Evolutionary conservation across 2,329 filamentous ascomycete species (phyloP), one percentile per base, ranked within the genome.

Genomic region (Stromatinia cepivora): DNA sequence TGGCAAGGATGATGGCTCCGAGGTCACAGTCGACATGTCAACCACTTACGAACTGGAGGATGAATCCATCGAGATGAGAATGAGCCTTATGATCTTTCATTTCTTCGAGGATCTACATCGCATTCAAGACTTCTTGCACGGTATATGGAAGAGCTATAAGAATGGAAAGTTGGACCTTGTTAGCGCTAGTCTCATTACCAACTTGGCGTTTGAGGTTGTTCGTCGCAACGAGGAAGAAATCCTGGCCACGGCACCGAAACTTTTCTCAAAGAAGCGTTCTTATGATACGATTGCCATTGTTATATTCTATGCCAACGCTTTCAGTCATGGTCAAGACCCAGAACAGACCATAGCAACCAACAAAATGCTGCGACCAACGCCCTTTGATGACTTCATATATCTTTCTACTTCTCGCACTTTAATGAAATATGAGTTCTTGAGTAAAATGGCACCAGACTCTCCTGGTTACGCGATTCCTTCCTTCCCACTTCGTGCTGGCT

Each of bases 91-190:
- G 25, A 48, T 48, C 25, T 62, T 15, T 5, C 31, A 62, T 48
- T 62, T 62, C 59, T 62, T 48, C n/a, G 42, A 45, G n/a, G 59
- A 62, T 25, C 31, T 62, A 7, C 25, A 62, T 62, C 59, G 59
- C 0, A 48, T 62, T 22, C 59, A 48, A 48, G 7, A 48, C 17
- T 48, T 62, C 8, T 22, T 62, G 2, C 59, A 48, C 28, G 42
- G 9, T 4, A 25, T 15, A 45, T 62, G 25, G 39, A 48, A 48
- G 17, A 50, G 13, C 11, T 62, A 62, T 22, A 62, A 62, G 17
- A 8, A 13, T 22, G 25, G 28, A 3, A 48, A 31, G 3, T 10
- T 62, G 1, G 39, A 62, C 1, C 25, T 62, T 11, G 17, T 48
- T 11, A 36, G 10, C 8, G 59, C 59, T 2, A 48, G 15, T 11